phyloP scores from a whole-genome alignment of 2,329 filamentous ascomycete genomes.

The Nectriaceae sp. region DNA sequence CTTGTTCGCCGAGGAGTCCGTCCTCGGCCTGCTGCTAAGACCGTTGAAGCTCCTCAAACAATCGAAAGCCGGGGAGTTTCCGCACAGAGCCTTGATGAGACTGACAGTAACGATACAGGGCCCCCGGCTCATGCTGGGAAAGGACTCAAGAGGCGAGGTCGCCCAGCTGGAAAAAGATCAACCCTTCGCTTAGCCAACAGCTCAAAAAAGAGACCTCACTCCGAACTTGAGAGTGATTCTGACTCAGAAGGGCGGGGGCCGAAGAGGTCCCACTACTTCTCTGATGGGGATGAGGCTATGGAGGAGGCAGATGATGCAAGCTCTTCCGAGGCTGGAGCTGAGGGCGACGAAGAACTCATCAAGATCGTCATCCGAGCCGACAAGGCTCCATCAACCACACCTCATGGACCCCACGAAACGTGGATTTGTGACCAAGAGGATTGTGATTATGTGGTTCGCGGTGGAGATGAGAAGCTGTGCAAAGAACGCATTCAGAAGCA shows the following conservation, averaged over 20 bases:
- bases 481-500: conserved; percentile 61
- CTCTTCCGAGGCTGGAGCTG: conserved; percentile 24
- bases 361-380: conserved; percentile 52
- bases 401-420: conserved; percentile 60
- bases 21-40: not conserved
- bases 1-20: conserved; percentile 14
- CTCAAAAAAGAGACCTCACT: conserved; percentile 47
- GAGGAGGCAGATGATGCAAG: conserved; percentile 30
- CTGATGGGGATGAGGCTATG: conserved; percentile 32
- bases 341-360: conserved; percentile 29
- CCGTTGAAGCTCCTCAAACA: not conserved
- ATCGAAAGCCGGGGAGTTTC: not conserved
- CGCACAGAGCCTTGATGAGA: conserved; percentile 8
- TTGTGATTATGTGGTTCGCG: conserved; percentile 65
- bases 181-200: conserved; percentile 43
- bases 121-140: conserved; percentile 33
- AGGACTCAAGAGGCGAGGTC: conserved; percentile 37
- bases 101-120: conserved; percentile 21
- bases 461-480: conserved; percentile 57
- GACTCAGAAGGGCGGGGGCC: conserved; percentile 36
- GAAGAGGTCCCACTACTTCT: conserved; percentile 39
- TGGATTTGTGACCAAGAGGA: conserved; percentile 68
- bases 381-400: conserved; percentile 48
- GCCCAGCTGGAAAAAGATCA: conserved; percentile 46
- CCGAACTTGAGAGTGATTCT: conserved; percentile 41